Evolutionary conservation across 2,329 filamentous ascomycete species (phyloP).

Genomic region (Coniella lustricola): DNA sequence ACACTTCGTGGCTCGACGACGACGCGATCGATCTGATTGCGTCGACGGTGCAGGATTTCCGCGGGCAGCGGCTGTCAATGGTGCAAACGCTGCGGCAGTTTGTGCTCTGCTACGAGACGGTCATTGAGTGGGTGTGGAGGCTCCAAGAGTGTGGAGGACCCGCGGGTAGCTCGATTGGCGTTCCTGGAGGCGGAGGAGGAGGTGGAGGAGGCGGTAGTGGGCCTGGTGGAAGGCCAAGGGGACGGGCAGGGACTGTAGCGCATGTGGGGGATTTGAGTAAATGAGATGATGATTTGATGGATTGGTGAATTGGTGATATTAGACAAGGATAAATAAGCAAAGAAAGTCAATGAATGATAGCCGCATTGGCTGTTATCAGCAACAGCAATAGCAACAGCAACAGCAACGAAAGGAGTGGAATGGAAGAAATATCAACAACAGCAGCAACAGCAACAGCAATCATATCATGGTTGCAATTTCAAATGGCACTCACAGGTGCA

Average conservation of each 20-base stretch:
- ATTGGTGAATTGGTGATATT: not conserved
- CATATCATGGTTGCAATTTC: no score
- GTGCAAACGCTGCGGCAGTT: conserved; percentile 91
- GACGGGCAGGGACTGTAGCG: conserved; percentile 14
- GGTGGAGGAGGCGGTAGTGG: no score
- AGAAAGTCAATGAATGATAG: not conserved
- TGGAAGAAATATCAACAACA: not conserved
- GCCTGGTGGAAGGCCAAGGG: conserved; percentile 13
- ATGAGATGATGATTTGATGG: not conserved
- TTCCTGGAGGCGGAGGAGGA: conserved; percentile 11
- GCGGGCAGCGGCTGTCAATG: conserved; percentile 86
- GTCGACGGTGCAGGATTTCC: conserved; percentile 84
- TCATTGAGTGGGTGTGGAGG: conserved; percentile 74
- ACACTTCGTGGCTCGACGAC: conserved; percentile 61
- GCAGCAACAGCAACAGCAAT: no score
- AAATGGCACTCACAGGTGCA: no score
- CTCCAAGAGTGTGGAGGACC: conserved; percentile 31
- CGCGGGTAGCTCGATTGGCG: conserved; percentile 18
- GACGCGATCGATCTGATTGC: conserved; percentile 73
- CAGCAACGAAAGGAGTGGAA: not conserved
- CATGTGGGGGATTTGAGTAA: conserved; percentile 9
- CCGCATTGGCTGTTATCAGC: no score
- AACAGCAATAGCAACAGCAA: no score
- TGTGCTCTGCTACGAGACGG: conserved; percentile 92
- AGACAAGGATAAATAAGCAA: not conserved